A percentile compares a stretch with the other conserved stretches of the same genome.
Conservation (phyloP, 495 filamentous ascomycete species). For the Penicillium canescens region DNA sequence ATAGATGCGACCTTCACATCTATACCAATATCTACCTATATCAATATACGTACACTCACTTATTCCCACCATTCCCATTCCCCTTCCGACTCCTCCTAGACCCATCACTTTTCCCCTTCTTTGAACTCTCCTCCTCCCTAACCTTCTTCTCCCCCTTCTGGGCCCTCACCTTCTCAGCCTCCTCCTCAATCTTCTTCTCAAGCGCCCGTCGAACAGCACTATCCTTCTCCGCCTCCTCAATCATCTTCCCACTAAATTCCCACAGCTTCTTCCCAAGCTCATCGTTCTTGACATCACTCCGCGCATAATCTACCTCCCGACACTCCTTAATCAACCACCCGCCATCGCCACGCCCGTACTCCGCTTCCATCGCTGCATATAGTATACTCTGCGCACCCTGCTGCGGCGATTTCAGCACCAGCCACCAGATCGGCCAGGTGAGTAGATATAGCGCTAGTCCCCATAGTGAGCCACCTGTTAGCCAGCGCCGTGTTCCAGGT, state of each 20-base stretch:
- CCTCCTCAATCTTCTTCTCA: conserved; percentile 64
- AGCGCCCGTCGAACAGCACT: conserved; percentile 64
- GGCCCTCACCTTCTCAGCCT: conserved; percentile 46
- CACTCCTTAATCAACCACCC: conserved; percentile 84
- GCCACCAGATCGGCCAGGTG: conserved; percentile 79
- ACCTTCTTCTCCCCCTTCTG: conserved; percentile 46
- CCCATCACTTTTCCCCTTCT: conserved; percentile 37
- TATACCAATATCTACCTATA: conserved; percentile 1
- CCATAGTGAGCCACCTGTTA: conserved; percentile 80
- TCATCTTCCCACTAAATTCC: conserved; percentile 82
- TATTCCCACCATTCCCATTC: conserved; percentile 19
- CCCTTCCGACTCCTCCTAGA: conserved; percentile 47
- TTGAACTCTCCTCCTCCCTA: conserved; percentile 35
- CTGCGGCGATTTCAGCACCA: conserved; percentile 78
- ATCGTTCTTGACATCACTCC: conserved; percentile 77
- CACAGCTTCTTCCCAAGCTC: conserved; percentile 78
- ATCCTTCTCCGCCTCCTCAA: conserved; percentile 81
- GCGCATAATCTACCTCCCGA: conserved; percentile 65
- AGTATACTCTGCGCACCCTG: conserved; percentile 87
- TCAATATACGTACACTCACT: conserved; percentile 4
- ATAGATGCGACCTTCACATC: neutral
- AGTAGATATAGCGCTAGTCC: conserved; percentile 78
- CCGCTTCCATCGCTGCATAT: conserved; percentile 78
- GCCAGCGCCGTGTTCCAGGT: conserved; percentile 81
- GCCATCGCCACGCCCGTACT: conserved; percentile 65